phyloP scores from a whole-genome alignment of 2,329 filamentous ascomycete species.

The Teratosphaeria zuluensis region DNA sequence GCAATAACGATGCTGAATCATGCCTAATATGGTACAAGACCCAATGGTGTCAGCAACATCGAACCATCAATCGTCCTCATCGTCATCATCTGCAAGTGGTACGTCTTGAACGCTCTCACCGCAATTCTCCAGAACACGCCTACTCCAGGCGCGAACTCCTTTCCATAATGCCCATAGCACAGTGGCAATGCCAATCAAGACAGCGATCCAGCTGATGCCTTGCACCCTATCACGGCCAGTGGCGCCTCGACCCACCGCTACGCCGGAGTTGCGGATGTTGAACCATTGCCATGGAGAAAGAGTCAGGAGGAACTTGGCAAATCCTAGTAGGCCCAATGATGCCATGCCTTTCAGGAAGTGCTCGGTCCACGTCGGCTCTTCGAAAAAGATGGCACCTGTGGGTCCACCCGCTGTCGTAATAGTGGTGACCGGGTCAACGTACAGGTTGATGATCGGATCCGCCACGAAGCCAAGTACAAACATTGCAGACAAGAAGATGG shows the following conservation, averaged over 20 bases:
- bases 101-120: conserved; percentile 78
- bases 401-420: conserved; percentile 25
- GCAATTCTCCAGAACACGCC: conserved; percentile 62
- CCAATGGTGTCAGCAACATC: conserved; percentile 5
- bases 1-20: neutral
- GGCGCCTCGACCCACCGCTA: conserved; percentile 41
- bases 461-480: conserved; percentile 85
- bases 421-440: conserved; percentile 58
- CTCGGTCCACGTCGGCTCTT: conserved; percentile 56
- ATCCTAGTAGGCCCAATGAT: conserved; percentile 78
- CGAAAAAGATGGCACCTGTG: conserved; percentile 23
- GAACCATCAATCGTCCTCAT: conserved; percentile 34
- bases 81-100: conserved; percentile 52
- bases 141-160: conserved; percentile 63
- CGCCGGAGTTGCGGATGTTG: conserved; percentile 56
- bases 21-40: neutral
- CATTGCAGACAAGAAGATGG: conserved; percentile 60
- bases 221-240: conserved; percentile 70
- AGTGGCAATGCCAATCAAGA: conserved; percentile 69
- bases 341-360: conserved; percentile 86
- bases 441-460: conserved; percentile 83
- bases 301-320: conserved; percentile 68
- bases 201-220: conserved; percentile 67
- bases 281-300: conserved; percentile 69
- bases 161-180: conserved; percentile 82